Conservation (phyloP, 75 land plant species). For the Cupressus sempervirens region DNA sequence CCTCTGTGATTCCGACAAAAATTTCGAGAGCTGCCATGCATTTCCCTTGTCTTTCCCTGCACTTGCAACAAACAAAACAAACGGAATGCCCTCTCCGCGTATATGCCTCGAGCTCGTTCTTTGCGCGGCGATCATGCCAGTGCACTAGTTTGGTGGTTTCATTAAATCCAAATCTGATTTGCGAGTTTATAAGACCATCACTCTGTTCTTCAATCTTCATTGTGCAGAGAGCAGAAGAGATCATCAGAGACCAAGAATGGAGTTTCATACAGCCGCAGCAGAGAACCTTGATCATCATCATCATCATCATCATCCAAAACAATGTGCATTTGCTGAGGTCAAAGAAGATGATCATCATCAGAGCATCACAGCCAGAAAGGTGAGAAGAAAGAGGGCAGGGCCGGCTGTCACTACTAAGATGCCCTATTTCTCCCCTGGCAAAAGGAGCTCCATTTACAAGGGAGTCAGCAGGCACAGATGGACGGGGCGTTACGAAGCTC, state of each 20-base stretch:
- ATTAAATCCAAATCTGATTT: neutral
- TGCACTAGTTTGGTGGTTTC: neutral
- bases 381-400: conserved; percentile 24
- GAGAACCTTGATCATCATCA: neutral
- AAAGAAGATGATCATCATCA: neutral
- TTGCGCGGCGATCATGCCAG: neutral
- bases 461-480: conserved; percentile 81
- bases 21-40: neutral
- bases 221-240: neutral
- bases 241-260: neutral
- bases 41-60: neutral
- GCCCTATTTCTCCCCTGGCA: conserved; percentile 25
- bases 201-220: neutral
- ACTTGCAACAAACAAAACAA: neutral
- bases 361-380: conserved; percentile 10
- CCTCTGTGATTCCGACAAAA: neutral
- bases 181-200: neutral
- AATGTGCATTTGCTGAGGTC: neutral
- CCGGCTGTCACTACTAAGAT: neutral
- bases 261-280: neutral
- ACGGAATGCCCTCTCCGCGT: neutral
- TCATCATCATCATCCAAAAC: neutral
- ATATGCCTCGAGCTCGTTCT: neutral
- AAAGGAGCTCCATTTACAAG: conserved; percentile 67
- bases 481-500: conserved; percentile 71